Evolutionary conservation across 2,329 filamentous ascomycete species (phyloP).

Genomic region (Diaporthe amygdali): DNA sequence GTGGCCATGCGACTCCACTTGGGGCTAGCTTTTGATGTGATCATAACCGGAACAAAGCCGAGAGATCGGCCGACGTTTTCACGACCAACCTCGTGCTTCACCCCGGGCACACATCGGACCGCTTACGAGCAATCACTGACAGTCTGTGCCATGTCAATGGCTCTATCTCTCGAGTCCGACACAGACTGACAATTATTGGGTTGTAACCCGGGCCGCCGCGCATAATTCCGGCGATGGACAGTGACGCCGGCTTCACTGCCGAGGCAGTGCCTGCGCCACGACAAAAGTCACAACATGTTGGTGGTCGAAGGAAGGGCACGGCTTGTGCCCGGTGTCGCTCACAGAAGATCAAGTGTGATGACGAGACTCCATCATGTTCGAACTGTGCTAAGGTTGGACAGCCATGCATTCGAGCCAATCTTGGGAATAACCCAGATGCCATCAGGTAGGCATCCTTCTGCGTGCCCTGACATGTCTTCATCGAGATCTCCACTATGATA

Average conservation of each 20-base stretch:
- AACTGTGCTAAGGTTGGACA: constrained; percentile 37
- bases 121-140: background rate
- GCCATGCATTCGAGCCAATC: constrained; percentile 33
- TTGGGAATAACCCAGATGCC: constrained; percentile 23
- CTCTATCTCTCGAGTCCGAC: background rate
- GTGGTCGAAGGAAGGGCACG: constrained; percentile 34
- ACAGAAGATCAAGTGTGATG: constrained; percentile 38
- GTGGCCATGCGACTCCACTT: background rate
- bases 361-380: constrained; percentile 35
- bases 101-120: background rate
- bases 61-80: background rate
- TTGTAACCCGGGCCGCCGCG: background rate
- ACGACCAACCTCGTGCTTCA: background rate
- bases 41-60: background rate
- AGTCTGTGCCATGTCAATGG: background rate
- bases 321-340: constrained; percentile 38
- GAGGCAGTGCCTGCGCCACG: background rate
- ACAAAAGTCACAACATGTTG: background rate
- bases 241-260: background rate
- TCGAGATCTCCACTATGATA: background rate
- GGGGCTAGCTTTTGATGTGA: background rate
- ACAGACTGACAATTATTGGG: background rate
- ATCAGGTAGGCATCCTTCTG: constrained; percentile 8
- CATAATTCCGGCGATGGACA: constrained; percentile 18
- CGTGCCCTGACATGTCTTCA: background rate